Evolutionary conservation across 2,329 filamentous ascomycete species (phyloP).

Genomic region (Fusarium oligoseptatum): DNA sequence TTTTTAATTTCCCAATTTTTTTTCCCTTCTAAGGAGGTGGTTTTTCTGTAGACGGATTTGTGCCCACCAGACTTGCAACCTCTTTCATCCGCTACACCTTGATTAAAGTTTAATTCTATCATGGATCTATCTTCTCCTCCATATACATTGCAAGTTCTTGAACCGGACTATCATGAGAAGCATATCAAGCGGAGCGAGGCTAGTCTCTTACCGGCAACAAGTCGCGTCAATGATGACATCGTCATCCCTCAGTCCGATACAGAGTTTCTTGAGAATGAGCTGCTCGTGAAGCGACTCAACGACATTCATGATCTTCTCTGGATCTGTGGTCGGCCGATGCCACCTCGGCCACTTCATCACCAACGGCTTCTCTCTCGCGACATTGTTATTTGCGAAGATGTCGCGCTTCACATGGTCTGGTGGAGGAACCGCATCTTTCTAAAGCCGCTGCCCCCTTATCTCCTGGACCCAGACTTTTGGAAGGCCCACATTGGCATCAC

Average conservation of each 20-base stretch:
- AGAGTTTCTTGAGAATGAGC: slow-evolving; percentile 31
- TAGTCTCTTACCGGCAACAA: slow-evolving; percentile 25
- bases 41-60: background rate
- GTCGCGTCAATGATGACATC: slow-evolving; percentile 33
- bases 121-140: slow-evolving; percentile 13
- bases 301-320: slow-evolving; percentile 37
- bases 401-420: slow-evolving; percentile 58
- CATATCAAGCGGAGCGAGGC: background rate
- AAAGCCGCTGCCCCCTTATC: slow-evolving; percentile 57
- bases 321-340: slow-evolving; percentile 46
- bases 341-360: slow-evolving; percentile 55
- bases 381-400: slow-evolving; percentile 53
- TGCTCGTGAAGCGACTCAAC: slow-evolving; percentile 34
- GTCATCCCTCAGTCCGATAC: slow-evolving; percentile 27
- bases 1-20: background rate
- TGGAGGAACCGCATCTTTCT: slow-evolving; percentile 53
- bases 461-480: slow-evolving; percentile 56
- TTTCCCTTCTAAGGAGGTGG: background rate
- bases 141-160: slow-evolving; percentile 23
- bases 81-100: background rate
- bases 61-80: background rate
- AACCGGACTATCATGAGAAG: slow-evolving; percentile 1
- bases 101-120: background rate
- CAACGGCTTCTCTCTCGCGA: slow-evolving; percentile 51
- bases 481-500: slow-evolving; percentile 44